phyloP scores from a whole-genome alignment of 1,139 yeast genomes.

The Debaryomyces nepalensis region DNA sequence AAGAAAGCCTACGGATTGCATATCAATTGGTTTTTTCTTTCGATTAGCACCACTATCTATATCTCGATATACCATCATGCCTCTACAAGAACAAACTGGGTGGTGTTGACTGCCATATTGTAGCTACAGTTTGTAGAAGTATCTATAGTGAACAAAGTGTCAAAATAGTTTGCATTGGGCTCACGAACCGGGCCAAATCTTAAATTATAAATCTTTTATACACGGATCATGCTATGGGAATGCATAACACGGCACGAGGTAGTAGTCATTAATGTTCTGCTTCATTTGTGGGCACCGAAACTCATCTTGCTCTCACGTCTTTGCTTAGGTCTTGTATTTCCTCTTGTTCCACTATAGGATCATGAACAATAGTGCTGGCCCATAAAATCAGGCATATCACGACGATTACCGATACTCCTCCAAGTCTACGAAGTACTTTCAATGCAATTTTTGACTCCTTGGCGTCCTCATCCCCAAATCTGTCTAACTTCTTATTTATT shows the following conservation, averaged over 20 bases:
- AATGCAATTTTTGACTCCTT: constrained; percentile 36
- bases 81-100: no score
- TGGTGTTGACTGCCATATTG: no score
- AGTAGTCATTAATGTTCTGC: not conserved
- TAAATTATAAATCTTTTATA: not conserved
- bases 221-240: not conserved
- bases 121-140: no score
- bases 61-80: not conserved
- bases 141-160: no score
- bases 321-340: constrained; percentile 25
- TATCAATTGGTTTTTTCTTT: no score
- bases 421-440: constrained; percentile 35
- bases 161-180: no score
- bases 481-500: constrained; percentile 29
- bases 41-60: no score
- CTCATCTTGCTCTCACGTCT: constrained; percentile 24
- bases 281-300: not conserved
- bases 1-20: no score
- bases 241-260: not conserved
- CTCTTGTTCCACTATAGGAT: constrained; percentile 19
- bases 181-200: not conserved
- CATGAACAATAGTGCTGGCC: constrained; percentile 31
- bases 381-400: constrained; percentile 42
- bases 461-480: constrained; percentile 42
- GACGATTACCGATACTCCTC: constrained; percentile 38